Evolutionary conservation across 73 alveolate species (phyloP).

Genomic region (Paramecium pentaurelia): DNA sequence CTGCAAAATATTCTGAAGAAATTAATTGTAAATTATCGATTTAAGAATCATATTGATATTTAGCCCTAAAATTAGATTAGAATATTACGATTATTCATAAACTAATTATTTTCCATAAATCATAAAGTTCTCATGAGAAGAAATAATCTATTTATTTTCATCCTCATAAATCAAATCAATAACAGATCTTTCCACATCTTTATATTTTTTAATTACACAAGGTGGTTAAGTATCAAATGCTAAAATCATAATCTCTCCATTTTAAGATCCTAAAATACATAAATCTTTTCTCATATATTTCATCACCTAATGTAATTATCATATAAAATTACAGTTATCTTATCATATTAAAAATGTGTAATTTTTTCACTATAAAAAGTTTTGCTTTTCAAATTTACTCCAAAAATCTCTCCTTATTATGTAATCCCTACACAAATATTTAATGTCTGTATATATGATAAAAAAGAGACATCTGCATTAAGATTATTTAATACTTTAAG

Average conservation of each 20-base stretch:
- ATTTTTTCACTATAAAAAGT: background rate
- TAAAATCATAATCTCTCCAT: background rate
- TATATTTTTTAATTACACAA: background rate
- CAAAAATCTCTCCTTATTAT: background rate
- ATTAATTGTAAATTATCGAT: background rate
- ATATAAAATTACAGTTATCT: background rate
- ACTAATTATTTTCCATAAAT: background rate
- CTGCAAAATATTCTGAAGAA: background rate
- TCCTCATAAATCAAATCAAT: background rate
- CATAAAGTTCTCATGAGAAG: background rate
- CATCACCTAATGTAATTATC: background rate
- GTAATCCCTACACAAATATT: background rate
- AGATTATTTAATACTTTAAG: background rate
- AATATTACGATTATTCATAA: background rate
- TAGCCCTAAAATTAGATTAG: background rate
- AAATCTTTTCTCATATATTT: conserved; percentile 15
- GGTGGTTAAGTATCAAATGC: conserved; percentile 19
- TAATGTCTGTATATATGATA: background rate
- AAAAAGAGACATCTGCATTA: background rate
- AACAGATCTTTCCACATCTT: background rate
- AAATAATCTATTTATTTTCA: background rate
- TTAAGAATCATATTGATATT: background rate
- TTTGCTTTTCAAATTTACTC: background rate
- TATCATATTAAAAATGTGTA: background rate
- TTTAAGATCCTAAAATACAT: background rate